Conservation (phyloP, 2,329 filamentous ascomycete species). For the Raffaelea ambrosiae region DNA sequence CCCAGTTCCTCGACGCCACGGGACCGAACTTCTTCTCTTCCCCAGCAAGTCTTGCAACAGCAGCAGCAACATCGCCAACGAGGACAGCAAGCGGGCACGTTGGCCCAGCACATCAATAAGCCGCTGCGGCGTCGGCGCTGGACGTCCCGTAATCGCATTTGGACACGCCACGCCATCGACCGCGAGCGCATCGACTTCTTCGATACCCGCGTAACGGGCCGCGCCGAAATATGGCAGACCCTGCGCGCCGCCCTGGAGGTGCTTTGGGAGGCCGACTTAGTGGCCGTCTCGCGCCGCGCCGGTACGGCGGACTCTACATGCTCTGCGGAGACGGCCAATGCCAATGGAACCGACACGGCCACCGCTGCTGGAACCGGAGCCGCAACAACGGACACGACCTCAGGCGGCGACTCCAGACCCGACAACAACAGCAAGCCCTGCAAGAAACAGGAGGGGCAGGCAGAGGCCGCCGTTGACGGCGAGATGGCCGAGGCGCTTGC, state of each 20-base stretch:
- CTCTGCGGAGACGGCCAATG: not conserved
- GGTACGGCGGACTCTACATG: no score
- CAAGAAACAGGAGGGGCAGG: not conserved
- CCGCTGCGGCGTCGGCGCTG: slow-evolving; percentile 59
- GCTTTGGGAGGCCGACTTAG: slow-evolving; percentile 44
- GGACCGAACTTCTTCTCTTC: not conserved
- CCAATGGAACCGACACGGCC: slow-evolving; percentile 15
- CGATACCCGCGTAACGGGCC: slow-evolving; percentile 76
- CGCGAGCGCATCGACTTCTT: slow-evolving; percentile 77
- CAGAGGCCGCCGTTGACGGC: slow-evolving; percentile 24
- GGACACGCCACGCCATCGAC: slow-evolving; percentile 62
- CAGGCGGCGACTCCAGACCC: not conserved
- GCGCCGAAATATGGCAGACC: slow-evolving; percentile 71
- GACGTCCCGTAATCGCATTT: slow-evolving; percentile 53
- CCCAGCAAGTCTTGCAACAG: not conserved
- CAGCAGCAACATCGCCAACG: slow-evolving; percentile 17
- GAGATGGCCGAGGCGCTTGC: slow-evolving; percentile 36
- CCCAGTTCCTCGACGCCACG: not conserved
- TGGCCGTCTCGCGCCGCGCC: not conserved
- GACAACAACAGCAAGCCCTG: not conserved
- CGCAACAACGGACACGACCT: not conserved
- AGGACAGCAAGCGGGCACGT: slow-evolving; percentile 19
- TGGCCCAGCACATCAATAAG: slow-evolving; percentile 60
- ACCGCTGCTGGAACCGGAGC: not conserved
- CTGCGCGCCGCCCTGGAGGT: slow-evolving; percentile 59